Percentiles rank a stretch among this genome's conserved stretches.
These are phyloP conservation scores for Porphyrellus cyaneotinctus DNA, from an alignment of 768 basidiomycete genomes.

Conservation along the genomic window DNA sequence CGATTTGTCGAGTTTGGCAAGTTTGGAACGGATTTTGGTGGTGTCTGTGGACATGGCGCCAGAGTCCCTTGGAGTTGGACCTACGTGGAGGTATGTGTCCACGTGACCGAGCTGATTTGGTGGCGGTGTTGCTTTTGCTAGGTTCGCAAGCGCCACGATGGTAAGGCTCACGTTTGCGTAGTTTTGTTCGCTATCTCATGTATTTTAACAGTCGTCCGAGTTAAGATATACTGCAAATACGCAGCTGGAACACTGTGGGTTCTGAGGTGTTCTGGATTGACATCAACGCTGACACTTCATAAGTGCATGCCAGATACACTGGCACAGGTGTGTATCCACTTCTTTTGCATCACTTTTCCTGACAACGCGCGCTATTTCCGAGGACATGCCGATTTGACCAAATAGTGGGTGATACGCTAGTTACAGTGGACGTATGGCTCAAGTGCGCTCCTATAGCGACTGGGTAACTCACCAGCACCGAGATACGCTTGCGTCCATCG, in stretches of 20 bases:
- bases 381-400: slow-evolving; percentile 96
- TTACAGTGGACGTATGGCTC: neutral
- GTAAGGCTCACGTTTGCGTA: slow-evolving; percentile 3
- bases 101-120: slow-evolving; percentile 11
- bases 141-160: slow-evolving; percentile 16
- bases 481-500: slow-evolving; percentile 89
- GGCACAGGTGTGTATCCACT: slow-evolving; percentile 70
- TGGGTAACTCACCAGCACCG: slow-evolving; percentile 98
- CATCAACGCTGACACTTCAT: slow-evolving; percentile 9
- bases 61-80: neutral
- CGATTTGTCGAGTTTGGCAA: slow-evolving; percentile 49
- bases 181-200: neutral
- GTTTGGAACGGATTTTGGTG: slow-evolving; percentile 34
- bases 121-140: slow-evolving; percentile 4
- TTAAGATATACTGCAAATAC: slow-evolving; percentile 95
- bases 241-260: slow-evolving; percentile 89
- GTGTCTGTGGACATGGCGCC: slow-evolving; percentile 35
- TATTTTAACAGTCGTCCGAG: slow-evolving; percentile 67
- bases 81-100: neutral
- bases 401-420: slow-evolving; percentile 66
- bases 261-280: neutral
- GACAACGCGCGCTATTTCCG: slow-evolving; percentile 3
- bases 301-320: slow-evolving; percentile 94
- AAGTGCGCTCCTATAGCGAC: slow-evolving; percentile 54
- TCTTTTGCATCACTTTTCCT: slow-evolving; percentile 2